A percentile compares a stretch with the other conserved stretches of the same genome.
Evolutionary conservation across 2,329 filamentous ascomycete species (phyloP).

Genomic region (Neobulgaria alba): DNA sequence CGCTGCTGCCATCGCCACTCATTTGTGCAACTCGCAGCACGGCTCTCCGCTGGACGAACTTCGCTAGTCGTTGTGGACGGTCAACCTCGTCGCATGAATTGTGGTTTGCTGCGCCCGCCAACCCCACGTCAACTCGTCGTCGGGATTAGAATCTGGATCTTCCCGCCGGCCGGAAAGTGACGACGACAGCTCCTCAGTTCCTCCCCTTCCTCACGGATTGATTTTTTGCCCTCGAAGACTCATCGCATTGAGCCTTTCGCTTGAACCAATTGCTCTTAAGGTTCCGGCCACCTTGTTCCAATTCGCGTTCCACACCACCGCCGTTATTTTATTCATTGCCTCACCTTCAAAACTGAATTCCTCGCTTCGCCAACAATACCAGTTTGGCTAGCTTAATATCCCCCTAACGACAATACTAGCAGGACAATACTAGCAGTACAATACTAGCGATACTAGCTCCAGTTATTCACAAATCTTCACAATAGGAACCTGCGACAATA

Average conservation of each 20-base stretch:
- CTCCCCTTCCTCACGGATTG: not conserved
- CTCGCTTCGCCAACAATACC: constrained; percentile 8
- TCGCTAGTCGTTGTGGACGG: not conserved
- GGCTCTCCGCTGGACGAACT: not conserved
- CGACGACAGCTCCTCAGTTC: constrained; percentile 5
- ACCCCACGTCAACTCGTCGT: not conserved
- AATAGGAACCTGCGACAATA: constrained; percentile 6
- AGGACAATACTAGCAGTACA: too few relatives aligned
- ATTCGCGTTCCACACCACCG: constrained; percentile 1
- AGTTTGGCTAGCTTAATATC: too few relatives aligned
- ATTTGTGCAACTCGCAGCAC: too few relatives aligned
- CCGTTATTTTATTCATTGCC: too few relatives aligned
- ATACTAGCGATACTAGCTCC: too few relatives aligned
- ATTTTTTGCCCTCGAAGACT: not conserved
- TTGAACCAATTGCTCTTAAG: not conserved
- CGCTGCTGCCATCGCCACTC: too few relatives aligned
- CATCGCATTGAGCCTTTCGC: not conserved
- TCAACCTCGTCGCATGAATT: constrained; percentile 10
- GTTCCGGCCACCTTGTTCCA: not conserved
- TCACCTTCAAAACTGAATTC: too few relatives aligned
- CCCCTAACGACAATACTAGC: too few relatives aligned
- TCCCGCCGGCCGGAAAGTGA: constrained; percentile 13
- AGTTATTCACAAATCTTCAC: constrained; percentile 2
- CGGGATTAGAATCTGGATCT: constrained; percentile 7
- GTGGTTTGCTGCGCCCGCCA: constrained; percentile 7